Evolutionary conservation across 2,329 filamentous ascomycete species (phyloP), one percentile per base, ranked within the genome.

Genomic region (Diaporthe amygdali): DNA sequence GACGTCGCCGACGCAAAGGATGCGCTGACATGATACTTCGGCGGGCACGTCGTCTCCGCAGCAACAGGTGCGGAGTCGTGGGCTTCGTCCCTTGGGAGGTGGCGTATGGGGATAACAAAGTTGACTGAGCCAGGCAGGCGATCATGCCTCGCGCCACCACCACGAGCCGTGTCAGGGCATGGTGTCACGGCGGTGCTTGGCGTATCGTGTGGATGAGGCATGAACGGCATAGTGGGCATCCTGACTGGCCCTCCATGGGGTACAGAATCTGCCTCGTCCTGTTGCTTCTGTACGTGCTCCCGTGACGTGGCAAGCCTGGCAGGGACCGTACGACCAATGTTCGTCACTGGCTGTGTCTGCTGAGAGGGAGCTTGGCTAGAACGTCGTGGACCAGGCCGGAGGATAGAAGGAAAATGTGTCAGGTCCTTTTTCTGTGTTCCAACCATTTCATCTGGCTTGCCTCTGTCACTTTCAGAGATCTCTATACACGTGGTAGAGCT

Each of bases 381-480:
- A 8, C 64, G 46, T 66, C 64, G 77, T 46, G 71, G 71, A n/a
- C 68, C 71, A 4, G 71, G 71, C 34, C 67, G 47, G 9, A 72
- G 59, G 17, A 72, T 32, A 17, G 71, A 72, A 15, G 71, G 59
- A 30, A 55, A 47, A 27, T 70, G 59, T 17, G 68, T 37, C n/a
- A 54, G 37, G 49, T 37, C 49, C 22, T 32, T 8, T 25, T 17
- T 49, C 27, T 25, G 20, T 9, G 49, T 17, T 15, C 34, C 12
- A 6, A 17, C 4, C 15, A 27, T 27, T 12, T 59, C 14, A 9
- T 8, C 37, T 44, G 37, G 22, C 15, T 59, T 37, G 9, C 14
- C 55, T 3, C 15, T n/a, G 12, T 30, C 15, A 2, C 3, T n/a
- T 2, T 7, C 7, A 41, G 15, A 3, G 7, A 8, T 15, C 37